phyloP scores from a whole-genome alignment of 805 yeast species.

The Lipomyces kockii region DNA sequence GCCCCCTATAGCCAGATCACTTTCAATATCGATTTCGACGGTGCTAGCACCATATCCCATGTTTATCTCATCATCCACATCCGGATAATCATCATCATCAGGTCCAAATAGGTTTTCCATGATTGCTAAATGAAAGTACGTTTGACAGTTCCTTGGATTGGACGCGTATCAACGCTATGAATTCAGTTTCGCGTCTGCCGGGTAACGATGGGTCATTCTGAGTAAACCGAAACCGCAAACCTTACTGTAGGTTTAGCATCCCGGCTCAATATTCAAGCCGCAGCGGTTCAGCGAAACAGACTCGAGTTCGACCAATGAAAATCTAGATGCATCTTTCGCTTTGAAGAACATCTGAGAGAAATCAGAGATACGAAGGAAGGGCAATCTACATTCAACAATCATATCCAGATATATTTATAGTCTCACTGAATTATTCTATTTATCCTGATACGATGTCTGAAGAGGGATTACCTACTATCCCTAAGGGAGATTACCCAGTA shows the following conservation, averaged over 20 bases:
- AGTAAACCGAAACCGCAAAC: too few relatives aligned
- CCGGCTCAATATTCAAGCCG: not conserved
- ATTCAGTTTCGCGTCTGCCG: not conserved
- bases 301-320: not conserved
- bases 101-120: conserved; percentile 21
- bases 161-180: not conserved
- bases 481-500: not conserved
- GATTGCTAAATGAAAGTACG: not conserved
- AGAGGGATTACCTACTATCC: not conserved
- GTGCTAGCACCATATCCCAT: not conserved
- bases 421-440: not conserved
- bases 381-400: not conserved
- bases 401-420: not conserved
- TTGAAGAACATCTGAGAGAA: not conserved
- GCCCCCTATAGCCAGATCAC: not conserved
- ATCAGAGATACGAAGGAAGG: not conserved
- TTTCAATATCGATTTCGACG: not conserved
- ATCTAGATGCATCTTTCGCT: not conserved
- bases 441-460: not conserved
- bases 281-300: not conserved
- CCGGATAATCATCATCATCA: conserved; percentile 11
- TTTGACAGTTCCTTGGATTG: not conserved
- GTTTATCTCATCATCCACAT: not conserved
- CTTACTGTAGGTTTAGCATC: not conserved
- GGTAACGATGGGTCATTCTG: not conserved